These are phyloP conservation scores for Kodamaea ohmeri DNA, from an alignment of 1,139 yeast genomes.

Conservation along the genomic window DNA sequence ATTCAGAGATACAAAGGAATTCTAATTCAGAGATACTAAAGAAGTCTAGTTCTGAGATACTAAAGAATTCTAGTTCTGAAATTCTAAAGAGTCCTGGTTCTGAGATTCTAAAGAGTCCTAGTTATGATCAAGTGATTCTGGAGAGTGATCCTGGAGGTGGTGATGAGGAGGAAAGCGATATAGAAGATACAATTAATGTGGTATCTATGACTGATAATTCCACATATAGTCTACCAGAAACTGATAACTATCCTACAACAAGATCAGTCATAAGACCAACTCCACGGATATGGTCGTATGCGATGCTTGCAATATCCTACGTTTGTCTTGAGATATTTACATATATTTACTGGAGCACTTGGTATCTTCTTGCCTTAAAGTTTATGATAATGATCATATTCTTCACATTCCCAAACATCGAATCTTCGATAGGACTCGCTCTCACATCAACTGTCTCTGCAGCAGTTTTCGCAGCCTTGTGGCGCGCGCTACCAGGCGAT, in stretches of 20 bases:
- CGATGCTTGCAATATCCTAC: background rate
- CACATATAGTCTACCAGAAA: no score
- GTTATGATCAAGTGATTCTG: no score
- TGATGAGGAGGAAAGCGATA: background rate
- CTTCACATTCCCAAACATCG: background rate
- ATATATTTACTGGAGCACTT: background rate
- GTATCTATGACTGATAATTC: background rate
- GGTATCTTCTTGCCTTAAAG: background rate
- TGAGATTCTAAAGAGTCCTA: no score
- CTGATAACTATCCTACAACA: no score
- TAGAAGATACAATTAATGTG: background rate
- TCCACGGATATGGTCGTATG: background rate
- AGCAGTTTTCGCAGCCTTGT: conserved; percentile 3
- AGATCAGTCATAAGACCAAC: background rate
- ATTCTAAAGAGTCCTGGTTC: no score
- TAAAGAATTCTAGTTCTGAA: no score
- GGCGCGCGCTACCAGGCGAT: conserved; percentile 5
- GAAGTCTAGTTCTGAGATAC: no score
- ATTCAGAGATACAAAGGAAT: no score
- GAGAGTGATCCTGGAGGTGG: background rate
- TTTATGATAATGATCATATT: background rate
- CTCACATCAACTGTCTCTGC: background rate
- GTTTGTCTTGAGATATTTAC: background rate
- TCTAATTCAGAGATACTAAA: no score
- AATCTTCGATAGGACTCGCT: background rate